phyloP scores from a whole-genome alignment of 75 land plant species.

The Cunninghamia lanceolata region DNA sequence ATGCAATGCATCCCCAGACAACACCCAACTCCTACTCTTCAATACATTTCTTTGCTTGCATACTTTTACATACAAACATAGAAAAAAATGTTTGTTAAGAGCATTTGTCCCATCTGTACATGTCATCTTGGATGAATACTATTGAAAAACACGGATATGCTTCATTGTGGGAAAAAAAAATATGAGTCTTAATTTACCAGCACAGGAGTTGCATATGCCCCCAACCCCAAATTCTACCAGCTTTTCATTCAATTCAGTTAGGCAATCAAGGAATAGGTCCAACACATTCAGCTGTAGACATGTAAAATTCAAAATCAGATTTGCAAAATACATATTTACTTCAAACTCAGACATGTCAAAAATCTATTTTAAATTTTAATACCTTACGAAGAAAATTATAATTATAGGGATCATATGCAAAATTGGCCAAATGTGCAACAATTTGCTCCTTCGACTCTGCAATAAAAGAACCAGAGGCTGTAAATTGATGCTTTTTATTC shows the following conservation, averaged over 20 bases:
- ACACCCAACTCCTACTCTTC: background rate
- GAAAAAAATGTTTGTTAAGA: background rate
- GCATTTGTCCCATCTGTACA: background rate
- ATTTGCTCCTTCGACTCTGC: slow-evolving; percentile 81
- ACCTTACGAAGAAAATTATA: slow-evolving; percentile 85
- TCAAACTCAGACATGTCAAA: background rate
- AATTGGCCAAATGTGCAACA: slow-evolving; percentile 93
- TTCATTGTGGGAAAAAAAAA: background rate
- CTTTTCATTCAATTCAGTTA: slow-evolving; percentile 92
- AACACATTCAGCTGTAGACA: slow-evolving; percentile 81
- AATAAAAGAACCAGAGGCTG: slow-evolving; percentile 1
- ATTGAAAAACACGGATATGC: background rate
- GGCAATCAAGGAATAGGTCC: slow-evolving; percentile 93
- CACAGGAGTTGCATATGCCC: slow-evolving; percentile 84
- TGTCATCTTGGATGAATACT: background rate
- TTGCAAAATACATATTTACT: background rate
- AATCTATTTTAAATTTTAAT: background rate
- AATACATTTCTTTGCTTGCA: background rate
- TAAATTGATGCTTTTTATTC: background rate
- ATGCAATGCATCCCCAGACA: too few relatives aligned
- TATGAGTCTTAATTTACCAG: slow-evolving; percentile 38
- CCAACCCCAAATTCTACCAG: slow-evolving; percentile 88
- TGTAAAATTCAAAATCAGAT: background rate
- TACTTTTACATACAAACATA: background rate
- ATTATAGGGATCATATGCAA: slow-evolving; percentile 97